A percentile compares a stretch with the other conserved stretches of the same genome.
Conservation (phyloP, 73 alveolate genomes). For the Breviolum minutum region DNA sequence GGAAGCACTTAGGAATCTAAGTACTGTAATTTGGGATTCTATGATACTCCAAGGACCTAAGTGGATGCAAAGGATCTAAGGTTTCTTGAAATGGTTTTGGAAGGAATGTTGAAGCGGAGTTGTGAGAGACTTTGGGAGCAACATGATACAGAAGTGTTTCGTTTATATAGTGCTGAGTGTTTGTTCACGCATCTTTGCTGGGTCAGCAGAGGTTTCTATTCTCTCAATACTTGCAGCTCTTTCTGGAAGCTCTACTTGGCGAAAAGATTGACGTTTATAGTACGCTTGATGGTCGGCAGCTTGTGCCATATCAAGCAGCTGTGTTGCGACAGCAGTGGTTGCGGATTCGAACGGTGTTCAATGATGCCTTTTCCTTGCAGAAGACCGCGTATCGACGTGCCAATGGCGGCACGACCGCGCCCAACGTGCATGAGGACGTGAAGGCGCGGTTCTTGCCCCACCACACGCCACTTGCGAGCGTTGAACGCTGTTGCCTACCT, state of each 20-base stretch:
- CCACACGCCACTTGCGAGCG: background rate
- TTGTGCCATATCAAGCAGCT: slow-evolving; percentile 68
- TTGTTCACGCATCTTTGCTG: background rate
- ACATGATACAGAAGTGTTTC: too few species aligned
- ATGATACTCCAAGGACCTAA: too few species aligned
- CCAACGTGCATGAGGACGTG: slow-evolving; percentile 66
- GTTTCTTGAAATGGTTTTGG: too few species aligned
- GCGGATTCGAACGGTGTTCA: slow-evolving; percentile 3
- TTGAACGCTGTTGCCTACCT: background rate
- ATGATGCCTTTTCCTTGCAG: slow-evolving; percentile 62
- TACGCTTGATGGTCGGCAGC: slow-evolving; percentile 72
- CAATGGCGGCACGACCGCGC: slow-evolving; percentile 87
- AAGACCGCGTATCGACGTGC: slow-evolving; percentile 90
- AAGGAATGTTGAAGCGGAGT: too few species aligned
- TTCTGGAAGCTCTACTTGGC: slow-evolving; percentile 23
- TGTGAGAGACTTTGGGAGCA: too few species aligned
- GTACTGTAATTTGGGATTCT: too few species aligned
- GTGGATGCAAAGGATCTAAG: too few species aligned
- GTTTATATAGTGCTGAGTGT: too few species aligned
- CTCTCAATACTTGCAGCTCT: slow-evolving; percentile 18
- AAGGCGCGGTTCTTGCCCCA: slow-evolving; percentile 53
- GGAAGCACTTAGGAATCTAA: background rate
- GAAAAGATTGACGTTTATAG: background rate
- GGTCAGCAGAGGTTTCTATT: slow-evolving; percentile 26
- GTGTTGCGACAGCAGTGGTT: slow-evolving; percentile 56